Base-by-base conservation (phyloP, 2,329 filamentous ascomycete species). In the Trichoderma asperellum region DNA sequence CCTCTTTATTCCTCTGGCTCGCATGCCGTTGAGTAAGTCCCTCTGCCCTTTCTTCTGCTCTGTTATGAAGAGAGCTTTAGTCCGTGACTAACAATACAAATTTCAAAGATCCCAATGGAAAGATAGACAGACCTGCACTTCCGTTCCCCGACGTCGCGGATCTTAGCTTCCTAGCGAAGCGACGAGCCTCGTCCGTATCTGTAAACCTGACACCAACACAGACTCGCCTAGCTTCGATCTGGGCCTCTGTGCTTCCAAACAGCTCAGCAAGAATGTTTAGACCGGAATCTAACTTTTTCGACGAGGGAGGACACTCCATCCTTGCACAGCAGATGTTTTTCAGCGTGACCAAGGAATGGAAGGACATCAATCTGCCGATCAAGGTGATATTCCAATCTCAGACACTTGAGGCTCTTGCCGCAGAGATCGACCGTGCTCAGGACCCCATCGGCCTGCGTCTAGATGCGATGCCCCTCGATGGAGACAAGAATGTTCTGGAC, bases 291-390 rank as follows among this genome's bases (percentile, higher is more conserved):
- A 71, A 78, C 71, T 82, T 83, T 72, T 82, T 83, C 63, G 80
- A 82, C 16, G 61, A 71, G 8, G 80, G 81, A 70, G 79, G 81
- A 2, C 80, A 82, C 74, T 78, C 75, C 73, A 72, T 81, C 10
- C 81, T 97, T 56, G 92, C 93, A 4, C 83, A 88, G 72, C 90
- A 92, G 68, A 88, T 97, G 77, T 85, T 97, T 10, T 87, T 96
- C 70, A 86, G 88, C 64, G 66, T 79, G 29, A 75, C 77, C 62
- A 78, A 79, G 75, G 68, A 59, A 1, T 56, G 77, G 27, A 74
- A 73, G 2, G 76, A 73, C 47, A 73, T 80, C 35, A 69, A 81
- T 1, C 69, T 76, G 24, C 69, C 76, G 24, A 79, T 81, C 72
- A 74, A 72, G 62, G 65, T 71, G 0, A 74, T 81, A 3, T 81